Conservation (phyloP, 805 yeast genomes). For the Kluyveromyces lactis region DNA sequence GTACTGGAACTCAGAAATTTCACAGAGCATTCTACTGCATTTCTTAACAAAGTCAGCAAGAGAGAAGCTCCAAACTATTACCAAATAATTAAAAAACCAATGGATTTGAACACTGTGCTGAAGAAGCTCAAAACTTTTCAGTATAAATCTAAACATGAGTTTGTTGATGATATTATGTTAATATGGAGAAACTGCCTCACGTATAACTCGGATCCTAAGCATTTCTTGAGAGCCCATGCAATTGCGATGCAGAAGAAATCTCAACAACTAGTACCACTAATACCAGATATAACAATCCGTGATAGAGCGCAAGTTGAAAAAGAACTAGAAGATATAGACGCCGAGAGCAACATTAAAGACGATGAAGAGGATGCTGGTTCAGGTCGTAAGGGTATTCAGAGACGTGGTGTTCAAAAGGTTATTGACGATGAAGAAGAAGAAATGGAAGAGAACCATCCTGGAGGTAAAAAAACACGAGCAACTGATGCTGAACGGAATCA, state of each 20-base stretch:
- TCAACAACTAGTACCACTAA: conserved; percentile 61
- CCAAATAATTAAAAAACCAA: conserved; percentile 80
- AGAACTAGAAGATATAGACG: conserved; percentile 44
- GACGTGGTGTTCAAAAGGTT: conserved; percentile 27
- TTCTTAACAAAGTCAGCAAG: conserved; percentile 90
- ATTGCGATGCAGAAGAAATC: conserved; percentile 93
- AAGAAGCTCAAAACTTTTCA: conserved; percentile 78
- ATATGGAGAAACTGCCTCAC: conserved; percentile 93
- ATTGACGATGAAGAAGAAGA: conserved; percentile 27
- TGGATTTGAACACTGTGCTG: conserved; percentile 93
- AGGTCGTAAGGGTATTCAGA: conserved; percentile 29
- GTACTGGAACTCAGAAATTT: conserved; percentile 81
- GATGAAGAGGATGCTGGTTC: conserved; percentile 29
- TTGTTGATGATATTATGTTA: conserved; percentile 90
- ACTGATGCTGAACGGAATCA: conserved; percentile 7
- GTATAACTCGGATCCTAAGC: conserved; percentile 91
- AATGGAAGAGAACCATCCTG: conserved; percentile 28
- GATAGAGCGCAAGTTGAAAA: conserved; percentile 64
- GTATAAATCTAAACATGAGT: conserved; percentile 76
- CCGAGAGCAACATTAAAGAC: conserved; percentile 31
- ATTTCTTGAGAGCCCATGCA: conserved; percentile 85
- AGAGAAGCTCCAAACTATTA: conserved; percentile 97
- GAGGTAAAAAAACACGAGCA: conserved; percentile 4
- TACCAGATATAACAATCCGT: conserved; percentile 80
- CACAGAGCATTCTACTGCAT: conserved; percentile 95